Percentiles rank a stretch among this genome's conserved stretches.
Conservation (phyloP, 805 yeast genomes). For the Teunomyces pallodes region DNA sequence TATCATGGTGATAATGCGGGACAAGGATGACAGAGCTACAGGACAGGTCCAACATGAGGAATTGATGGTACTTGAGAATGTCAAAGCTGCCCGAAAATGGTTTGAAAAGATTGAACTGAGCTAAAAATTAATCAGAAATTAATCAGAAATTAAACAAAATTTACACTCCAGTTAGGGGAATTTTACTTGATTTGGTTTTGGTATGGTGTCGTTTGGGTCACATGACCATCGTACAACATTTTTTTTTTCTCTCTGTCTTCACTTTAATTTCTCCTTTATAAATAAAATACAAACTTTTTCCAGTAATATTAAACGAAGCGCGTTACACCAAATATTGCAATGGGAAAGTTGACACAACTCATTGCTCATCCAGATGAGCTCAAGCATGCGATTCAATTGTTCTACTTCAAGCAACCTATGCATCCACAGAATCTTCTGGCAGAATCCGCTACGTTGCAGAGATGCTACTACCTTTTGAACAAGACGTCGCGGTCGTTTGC, state of each 20-base stretch:
- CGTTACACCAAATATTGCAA: constrained; percentile 13
- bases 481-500: constrained; percentile 87
- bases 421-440: constrained; percentile 46
- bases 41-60: constrained; percentile 34
- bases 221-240: not conserved
- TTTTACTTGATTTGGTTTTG: not conserved
- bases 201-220: not conserved
- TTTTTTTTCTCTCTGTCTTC: not conserved
- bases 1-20: constrained; percentile 57
- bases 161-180: too few species aligned
- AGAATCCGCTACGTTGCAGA: constrained; percentile 32
- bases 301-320: not conserved
- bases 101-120: constrained; percentile 45
- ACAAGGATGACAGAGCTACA: constrained; percentile 27
- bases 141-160: too few species aligned
- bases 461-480: constrained; percentile 67
- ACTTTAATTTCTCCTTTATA: not conserved
- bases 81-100: constrained; percentile 54
- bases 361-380: constrained; percentile 70
- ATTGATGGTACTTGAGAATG: constrained; percentile 52
- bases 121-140: not conserved
- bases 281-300: not conserved
- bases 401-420: constrained; percentile 48
- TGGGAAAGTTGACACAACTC: constrained; percentile 63
- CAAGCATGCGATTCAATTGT: constrained; percentile 62